These are phyloP conservation scores for Babesia bigemina DNA, from an alignment of 169 alveolate species.

Conservation along the genomic window DNA sequence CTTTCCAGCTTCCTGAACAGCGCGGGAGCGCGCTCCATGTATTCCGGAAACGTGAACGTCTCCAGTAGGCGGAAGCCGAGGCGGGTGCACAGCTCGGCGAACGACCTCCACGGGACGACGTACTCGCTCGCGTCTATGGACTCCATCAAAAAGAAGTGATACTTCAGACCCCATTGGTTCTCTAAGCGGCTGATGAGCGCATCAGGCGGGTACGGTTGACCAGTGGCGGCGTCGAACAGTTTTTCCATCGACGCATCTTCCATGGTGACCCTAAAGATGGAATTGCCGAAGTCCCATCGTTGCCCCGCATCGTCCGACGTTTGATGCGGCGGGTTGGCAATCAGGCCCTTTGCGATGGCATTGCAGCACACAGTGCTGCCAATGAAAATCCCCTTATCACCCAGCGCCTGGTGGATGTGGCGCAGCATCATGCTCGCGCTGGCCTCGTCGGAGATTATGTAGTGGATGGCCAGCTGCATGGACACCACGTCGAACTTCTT, in stretches of 20 bases:
- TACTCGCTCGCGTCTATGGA: conserved; percentile 79
- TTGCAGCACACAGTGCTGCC: conserved; percentile 82
- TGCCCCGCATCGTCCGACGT: conserved; percentile 6
- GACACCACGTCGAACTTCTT: conserved; percentile 78
- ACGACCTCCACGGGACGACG: conserved; percentile 74
- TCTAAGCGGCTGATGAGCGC: conserved; percentile 43
- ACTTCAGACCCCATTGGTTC: conserved; percentile 69
- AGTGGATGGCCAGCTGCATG: conserved; percentile 91
- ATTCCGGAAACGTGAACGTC: conserved; percentile 60
- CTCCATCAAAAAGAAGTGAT: conserved; percentile 75
- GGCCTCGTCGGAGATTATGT: conserved; percentile 86
- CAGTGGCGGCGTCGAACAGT: conserved; percentile 5
- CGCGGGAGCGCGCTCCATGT: conserved; percentile 27
- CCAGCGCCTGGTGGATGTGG: conserved; percentile 78
- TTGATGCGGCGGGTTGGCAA: conserved; percentile 25
- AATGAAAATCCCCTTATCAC: conserved; percentile 87
- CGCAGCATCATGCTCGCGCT: conserved; percentile 83
- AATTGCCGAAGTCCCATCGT: conserved; percentile 64
- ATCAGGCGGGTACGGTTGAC: neutral
- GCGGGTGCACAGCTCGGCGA: conserved; percentile 29
- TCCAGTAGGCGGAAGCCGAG: conserved; percentile 56
- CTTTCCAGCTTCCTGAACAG: neutral
- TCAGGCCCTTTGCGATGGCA: conserved; percentile 35
- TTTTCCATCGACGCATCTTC: conserved; percentile 36
- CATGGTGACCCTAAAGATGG: conserved; percentile 61